These are phyloP conservation scores for Candida glucosophila DNA, from an alignment of 1,139 yeast genomes.

Conservation along the genomic window DNA sequence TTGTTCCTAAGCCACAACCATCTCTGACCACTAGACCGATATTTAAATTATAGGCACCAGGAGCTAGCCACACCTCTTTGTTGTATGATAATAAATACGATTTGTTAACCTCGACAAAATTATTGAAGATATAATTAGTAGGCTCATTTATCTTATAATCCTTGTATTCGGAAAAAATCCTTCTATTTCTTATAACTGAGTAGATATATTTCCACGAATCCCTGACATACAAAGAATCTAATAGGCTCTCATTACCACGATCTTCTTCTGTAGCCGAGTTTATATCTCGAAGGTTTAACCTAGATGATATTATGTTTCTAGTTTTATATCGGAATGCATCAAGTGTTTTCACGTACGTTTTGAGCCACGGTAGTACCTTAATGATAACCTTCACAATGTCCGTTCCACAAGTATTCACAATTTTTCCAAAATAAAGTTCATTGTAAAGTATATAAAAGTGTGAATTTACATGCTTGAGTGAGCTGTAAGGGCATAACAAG, in stretches of 20 bases:
- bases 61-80: conserved; percentile 40
- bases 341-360: conserved; percentile 36
- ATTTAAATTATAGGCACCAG: conserved; percentile 43
- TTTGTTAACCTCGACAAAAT: conserved; percentile 37
- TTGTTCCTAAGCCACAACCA: conserved; percentile 52
- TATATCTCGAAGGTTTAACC: conserved; percentile 14
- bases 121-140: conserved; percentile 34
- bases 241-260: conserved; percentile 9
- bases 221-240: conserved; percentile 22
- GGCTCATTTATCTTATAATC: conserved; percentile 48
- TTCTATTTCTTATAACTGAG: conserved; percentile 39
- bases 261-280: conserved; percentile 5
- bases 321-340: conserved; percentile 36
- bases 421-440: conserved; percentile 36
- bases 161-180: conserved; percentile 44
- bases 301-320: conserved; percentile 25
- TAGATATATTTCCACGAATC: conserved; percentile 53
- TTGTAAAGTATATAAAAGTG: conserved; percentile 43
- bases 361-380: conserved; percentile 31
- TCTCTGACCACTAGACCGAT: conserved; percentile 46
- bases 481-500: conserved; percentile 30
- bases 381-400: conserved; percentile 19
- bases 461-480: conserved; percentile 31
- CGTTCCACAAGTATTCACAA: conserved; percentile 36
- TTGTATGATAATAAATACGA: conserved; percentile 42